Conservation (phyloP, 2,329 filamentous ascomycete species). For the Clarireedia homoeocarpa region DNA sequence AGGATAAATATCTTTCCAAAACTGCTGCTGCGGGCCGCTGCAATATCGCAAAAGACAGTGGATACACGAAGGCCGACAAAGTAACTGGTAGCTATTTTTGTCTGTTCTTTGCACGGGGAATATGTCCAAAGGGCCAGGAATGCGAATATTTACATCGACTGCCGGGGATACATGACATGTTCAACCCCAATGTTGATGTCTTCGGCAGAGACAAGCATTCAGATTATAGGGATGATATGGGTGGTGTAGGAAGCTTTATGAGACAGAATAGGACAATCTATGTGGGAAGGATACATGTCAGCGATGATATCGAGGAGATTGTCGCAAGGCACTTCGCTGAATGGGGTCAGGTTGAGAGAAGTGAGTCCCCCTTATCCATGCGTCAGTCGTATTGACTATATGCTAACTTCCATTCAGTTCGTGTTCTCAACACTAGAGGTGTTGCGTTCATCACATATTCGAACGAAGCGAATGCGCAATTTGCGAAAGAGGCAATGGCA, state of each 20-base stretch:
- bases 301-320: slow-evolving; percentile 93
- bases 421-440: slow-evolving; percentile 80
- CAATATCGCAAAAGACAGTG: slow-evolving; percentile 72
- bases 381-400: not conserved
- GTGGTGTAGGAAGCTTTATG: slow-evolving; percentile 89
- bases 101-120: slow-evolving; percentile 78
- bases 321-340: slow-evolving; percentile 92
- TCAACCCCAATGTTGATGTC: slow-evolving; percentile 89
- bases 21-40: slow-evolving; percentile 78
- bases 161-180: slow-evolving; percentile 79
- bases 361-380: slow-evolving; percentile 25
- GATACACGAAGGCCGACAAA: slow-evolving; percentile 71
- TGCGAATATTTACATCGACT: slow-evolving; percentile 91
- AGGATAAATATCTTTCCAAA: slow-evolving; percentile 83
- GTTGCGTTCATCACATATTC: slow-evolving; percentile 94
- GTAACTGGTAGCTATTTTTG: slow-evolving; percentile 84
- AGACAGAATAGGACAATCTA: slow-evolving; percentile 92
- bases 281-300: slow-evolving; percentile 87
- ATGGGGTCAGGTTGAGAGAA: slow-evolving; percentile 88
- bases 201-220: slow-evolving; percentile 89
- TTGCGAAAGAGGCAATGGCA: slow-evolving; percentile 92
- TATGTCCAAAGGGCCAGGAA: slow-evolving; percentile 79
- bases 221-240: slow-evolving; percentile 96
- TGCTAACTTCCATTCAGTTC: slow-evolving; percentile 36
- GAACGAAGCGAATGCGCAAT: slow-evolving; percentile 84